Evolutionary conservation across 495 filamentous ascomycete genomes (phyloP).

Genomic region (Hyaloscypha hepaticicola): DNA sequence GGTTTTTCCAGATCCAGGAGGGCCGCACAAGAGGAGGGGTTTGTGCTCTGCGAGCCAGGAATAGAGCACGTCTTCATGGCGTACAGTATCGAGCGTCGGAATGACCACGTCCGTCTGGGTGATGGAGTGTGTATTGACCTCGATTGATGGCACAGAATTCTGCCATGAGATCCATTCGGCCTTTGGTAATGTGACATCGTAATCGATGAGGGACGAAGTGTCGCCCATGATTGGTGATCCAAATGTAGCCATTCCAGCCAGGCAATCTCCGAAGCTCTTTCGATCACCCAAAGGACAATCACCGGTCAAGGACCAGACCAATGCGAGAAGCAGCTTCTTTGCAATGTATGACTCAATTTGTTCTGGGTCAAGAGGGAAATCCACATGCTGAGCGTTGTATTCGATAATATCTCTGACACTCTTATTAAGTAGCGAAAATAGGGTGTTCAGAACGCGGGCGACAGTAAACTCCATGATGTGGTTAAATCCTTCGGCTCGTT

Average conservation of each 20-base stretch:
- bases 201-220: slow-evolving; percentile 87
- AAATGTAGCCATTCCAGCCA: slow-evolving; percentile 76
- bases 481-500: slow-evolving; percentile 71
- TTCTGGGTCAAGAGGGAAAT: slow-evolving; percentile 88
- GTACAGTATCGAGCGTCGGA: slow-evolving; percentile 92
- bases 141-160: slow-evolving; percentile 86
- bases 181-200: slow-evolving; percentile 80
- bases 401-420: slow-evolving; percentile 87
- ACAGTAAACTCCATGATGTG: slow-evolving; percentile 99
- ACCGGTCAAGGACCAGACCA: slow-evolving; percentile 93
- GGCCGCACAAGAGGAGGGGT: slow-evolving; percentile 91
- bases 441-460: slow-evolving; percentile 83
- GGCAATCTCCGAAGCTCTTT: slow-evolving; percentile 80
- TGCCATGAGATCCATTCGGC: slow-evolving; percentile 93
- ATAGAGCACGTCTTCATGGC: slow-evolving; percentile 96
- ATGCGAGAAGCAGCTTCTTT: slow-evolving; percentile 86
- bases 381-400: slow-evolving; percentile 89
- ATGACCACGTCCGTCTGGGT: slow-evolving; percentile 98
- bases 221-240: slow-evolving; percentile 76
- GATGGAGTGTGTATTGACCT: slow-evolving; percentile 96
- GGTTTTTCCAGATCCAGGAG: slow-evolving; percentile 97
- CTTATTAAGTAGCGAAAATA: slow-evolving; percentile 95
- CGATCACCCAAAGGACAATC: slow-evolving; percentile 90
- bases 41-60: slow-evolving; percentile 99
- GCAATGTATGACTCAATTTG: slow-evolving; percentile 85